phyloP scores from a whole-genome alignment of 331 rosid genomes.

The Stylosanthes scabra region DNA sequence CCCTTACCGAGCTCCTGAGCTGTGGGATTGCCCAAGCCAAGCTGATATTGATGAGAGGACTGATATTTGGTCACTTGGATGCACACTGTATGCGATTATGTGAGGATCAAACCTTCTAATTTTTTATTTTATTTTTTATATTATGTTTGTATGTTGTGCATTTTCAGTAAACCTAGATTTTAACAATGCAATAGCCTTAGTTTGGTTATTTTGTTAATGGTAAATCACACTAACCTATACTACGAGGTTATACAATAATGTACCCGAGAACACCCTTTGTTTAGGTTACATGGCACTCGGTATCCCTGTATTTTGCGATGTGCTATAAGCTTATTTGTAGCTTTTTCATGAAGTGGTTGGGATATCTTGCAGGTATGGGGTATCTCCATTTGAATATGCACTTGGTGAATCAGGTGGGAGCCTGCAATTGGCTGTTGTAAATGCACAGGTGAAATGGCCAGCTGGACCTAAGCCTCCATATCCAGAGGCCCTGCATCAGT shows the following conservation, averaged over 20 bases:
- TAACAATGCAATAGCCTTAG: conserved; percentile 1
- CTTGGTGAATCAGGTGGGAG: conserved; percentile 99
- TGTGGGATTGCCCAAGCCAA: conserved; percentile 99
- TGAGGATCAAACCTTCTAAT: conserved; percentile 50
- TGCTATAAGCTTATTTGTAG: neutral
- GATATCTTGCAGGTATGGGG: conserved; percentile 72
- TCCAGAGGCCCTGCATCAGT: conserved; percentile 94
- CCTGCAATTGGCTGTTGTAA: conserved; percentile 86
- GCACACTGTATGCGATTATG: conserved; percentile 97
- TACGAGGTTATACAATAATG: no score
- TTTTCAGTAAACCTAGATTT: conserved; percentile 1
- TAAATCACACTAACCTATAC: no score
- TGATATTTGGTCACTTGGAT: conserved; percentile 96
- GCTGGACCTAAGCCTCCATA: conserved; percentile 78
- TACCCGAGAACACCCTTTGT: no score
- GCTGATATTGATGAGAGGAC: conserved; percentile 92
- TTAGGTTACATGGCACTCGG: no score
- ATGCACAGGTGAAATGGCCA: conserved; percentile 96
- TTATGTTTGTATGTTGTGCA: conserved; percentile 17
- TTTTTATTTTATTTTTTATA: no score
- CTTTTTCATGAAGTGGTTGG: conserved; percentile 31
- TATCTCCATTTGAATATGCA: conserved; percentile 97
- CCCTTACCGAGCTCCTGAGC: conserved; percentile 97
- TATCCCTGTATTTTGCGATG: no score
- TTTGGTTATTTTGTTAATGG: neutral